phyloP scores from a whole-genome alignment of 225 moss, liverwort and hornwort species.

The Marchantia paleacea region DNA sequence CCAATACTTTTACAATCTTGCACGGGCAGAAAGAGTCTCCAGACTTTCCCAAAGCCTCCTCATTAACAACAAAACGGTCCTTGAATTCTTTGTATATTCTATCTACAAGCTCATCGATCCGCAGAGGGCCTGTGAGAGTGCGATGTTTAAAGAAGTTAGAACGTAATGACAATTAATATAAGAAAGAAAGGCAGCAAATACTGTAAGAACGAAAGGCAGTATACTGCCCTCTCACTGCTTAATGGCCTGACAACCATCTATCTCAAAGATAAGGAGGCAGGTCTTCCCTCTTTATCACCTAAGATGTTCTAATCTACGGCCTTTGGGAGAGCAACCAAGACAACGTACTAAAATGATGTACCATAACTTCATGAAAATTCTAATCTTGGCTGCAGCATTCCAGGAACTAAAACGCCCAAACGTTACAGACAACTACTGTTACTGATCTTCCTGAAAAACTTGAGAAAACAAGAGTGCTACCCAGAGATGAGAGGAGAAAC shows the following conservation, averaged over 20 bases:
- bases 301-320: not conserved
- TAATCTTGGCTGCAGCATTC: not conserved
- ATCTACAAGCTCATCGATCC: constrained; percentile 94
- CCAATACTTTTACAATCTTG: constrained; percentile 74
- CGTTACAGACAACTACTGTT: not conserved
- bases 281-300: no score
- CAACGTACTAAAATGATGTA: not conserved
- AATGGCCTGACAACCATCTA: no score
- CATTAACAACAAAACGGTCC: constrained; percentile 81
- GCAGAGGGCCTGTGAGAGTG: constrained; percentile 69
- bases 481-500: constrained; percentile 31
- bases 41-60: constrained; percentile 72
- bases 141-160: not conserved
- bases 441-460: not conserved
- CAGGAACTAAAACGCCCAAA: not conserved
- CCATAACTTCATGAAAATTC: not conserved
- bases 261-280: no score
- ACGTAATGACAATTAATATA: not conserved
- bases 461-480: not conserved
- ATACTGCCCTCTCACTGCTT: no score
- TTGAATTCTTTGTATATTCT: constrained; percentile 90
- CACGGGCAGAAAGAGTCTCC: constrained; percentile 59
- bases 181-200: no score
- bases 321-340: not conserved
- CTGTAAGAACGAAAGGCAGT: no score